These are phyloP conservation scores for Fusarium decemcellulare DNA, from an alignment of 2,329 filamentous ascomycete species.

Conservation along the genomic window DNA sequence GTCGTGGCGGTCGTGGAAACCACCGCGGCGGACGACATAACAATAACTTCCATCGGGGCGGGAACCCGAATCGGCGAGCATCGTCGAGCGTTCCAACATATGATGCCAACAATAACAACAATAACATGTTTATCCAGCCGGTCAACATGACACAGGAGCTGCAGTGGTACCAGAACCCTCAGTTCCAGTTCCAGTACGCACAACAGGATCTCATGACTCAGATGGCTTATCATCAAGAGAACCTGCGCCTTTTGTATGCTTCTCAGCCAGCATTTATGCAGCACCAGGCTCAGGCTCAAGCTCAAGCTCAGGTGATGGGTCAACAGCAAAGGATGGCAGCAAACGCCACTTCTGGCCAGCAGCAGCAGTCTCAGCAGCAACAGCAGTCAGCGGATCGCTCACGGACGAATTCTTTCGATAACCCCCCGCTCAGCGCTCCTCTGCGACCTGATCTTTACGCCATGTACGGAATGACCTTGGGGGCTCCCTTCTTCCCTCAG, in stretches of 20 bases:
- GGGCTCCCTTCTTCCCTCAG: constrained; percentile 63
- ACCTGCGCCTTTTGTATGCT: constrained; percentile 54
- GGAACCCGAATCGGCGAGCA: constrained; percentile 64
- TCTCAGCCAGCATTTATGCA: constrained; percentile 52
- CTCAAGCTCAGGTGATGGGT: constrained; percentile 49
- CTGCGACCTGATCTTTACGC: constrained; percentile 70
- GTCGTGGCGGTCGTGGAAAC: constrained; percentile 64
- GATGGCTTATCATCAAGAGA: constrained; percentile 58
- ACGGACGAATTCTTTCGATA: constrained; percentile 75
- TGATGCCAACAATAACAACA: constrained; percentile 56
- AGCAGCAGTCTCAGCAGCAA: constrained; percentile 43
- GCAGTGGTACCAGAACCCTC: constrained; percentile 63
- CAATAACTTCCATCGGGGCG: constrained; percentile 59
- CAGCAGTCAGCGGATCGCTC: constrained; percentile 62
- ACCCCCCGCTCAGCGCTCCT: constrained; percentile 71
- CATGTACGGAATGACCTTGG: constrained; percentile 60
- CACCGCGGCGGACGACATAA: constrained; percentile 65
- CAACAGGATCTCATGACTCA: constrained; percentile 59
- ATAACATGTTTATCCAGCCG: constrained; percentile 59
- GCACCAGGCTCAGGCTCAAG: constrained; percentile 42
- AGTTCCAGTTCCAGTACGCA: constrained; percentile 58
- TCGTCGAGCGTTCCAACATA: constrained; percentile 67
- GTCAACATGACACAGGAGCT: constrained; percentile 63
- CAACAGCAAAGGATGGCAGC: constrained; percentile 49
- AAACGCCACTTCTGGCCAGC: constrained; percentile 43